Evolutionary conservation across 257 asterid species (phyloP), one percentile per base, ranked within the genome.

Genomic region (Solanum pennellii): DNA sequence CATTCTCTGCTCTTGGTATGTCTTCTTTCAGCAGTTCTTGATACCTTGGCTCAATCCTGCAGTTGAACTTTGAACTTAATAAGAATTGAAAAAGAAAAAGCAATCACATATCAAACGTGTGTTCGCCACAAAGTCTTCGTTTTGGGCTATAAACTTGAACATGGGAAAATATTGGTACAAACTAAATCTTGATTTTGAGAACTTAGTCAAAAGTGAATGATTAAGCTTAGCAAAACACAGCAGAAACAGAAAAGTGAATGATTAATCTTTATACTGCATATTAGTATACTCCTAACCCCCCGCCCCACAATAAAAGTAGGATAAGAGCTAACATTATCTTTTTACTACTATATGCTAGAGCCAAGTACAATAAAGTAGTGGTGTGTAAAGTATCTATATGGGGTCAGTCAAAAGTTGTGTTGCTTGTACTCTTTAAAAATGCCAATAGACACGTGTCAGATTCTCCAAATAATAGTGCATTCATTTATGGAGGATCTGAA

Each of bases 11-110:
- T 37, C 86, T 87, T 4, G 97, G 97, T 68, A 97, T 94, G 87
- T 94, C 94, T 1, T 87, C 93, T 42, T 86, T 88, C 35, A 85
- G 94, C 88, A 97, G 85, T 89, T 97, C 99, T 91, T 97, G 99
- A 84, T 97, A 97, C 87, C 91, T 87, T 4, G 99, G 98, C 44
- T 94, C 97, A 85, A 97, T 93, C 98, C 99, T 97, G 92, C 73
- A 89, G 25, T 45, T 59, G 45, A 39, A 66, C 56, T 37, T 42
- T n/a, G 47, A 52, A 73, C 62, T 27, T 60, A 84, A 11, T 66
- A 10, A 66, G 14, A 18, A 18, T 56, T 47, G 21, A 45, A 16
- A 79, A n/a, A 5, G 84, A 4, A 44, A 77, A 44, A 77, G 84
- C 9, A n/a, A 37, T 25, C n/a, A n/a, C 25, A 44, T 3, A 77